These are phyloP conservation scores for Rhizophora mangle DNA, from an alignment of 345 rosid genomes.

Conservation along the genomic window DNA sequence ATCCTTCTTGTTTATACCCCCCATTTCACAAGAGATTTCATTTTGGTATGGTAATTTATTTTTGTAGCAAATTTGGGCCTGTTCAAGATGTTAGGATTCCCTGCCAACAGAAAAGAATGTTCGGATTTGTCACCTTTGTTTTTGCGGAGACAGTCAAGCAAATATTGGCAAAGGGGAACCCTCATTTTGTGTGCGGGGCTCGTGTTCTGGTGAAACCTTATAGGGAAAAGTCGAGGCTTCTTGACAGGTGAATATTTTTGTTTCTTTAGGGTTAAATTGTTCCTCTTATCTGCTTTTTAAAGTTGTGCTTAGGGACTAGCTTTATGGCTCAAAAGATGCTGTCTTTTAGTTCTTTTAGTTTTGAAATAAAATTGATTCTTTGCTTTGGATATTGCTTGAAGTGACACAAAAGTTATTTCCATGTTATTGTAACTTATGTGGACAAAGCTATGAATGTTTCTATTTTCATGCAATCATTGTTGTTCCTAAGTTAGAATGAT, in stretches of 20 bases:
- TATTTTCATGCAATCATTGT: constrained; percentile 17
- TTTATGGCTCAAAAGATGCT: background rate
- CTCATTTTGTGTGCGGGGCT: constrained; percentile 88
- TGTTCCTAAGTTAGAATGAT: background rate
- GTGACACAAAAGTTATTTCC: constrained; percentile 4
- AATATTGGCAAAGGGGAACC: constrained; percentile 80
- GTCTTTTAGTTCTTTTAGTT: background rate
- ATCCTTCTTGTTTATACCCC: background rate
- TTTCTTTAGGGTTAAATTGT: background rate
- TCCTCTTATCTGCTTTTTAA: background rate
- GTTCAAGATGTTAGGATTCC: constrained; percentile 98
- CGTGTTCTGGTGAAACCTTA: constrained; percentile 98
- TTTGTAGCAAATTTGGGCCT: constrained; percentile 70
- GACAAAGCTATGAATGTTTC: background rate
- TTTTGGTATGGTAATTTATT: background rate
- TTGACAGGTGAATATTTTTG: constrained; percentile 43
- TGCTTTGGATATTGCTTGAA: background rate
- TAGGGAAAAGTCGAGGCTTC: constrained; percentile 72
- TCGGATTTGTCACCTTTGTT: constrained; percentile 85
- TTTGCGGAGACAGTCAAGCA: constrained; percentile 63
- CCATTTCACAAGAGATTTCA: background rate
- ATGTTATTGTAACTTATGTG: background rate
- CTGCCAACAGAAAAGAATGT: constrained; percentile 91
- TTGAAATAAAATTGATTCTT: background rate
- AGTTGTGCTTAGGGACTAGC: background rate